These are phyloP conservation scores for Holtermanniella nyarrowii DNA, from an alignment of 768 basidiomycete genomes.

Conservation along the genomic window DNA sequence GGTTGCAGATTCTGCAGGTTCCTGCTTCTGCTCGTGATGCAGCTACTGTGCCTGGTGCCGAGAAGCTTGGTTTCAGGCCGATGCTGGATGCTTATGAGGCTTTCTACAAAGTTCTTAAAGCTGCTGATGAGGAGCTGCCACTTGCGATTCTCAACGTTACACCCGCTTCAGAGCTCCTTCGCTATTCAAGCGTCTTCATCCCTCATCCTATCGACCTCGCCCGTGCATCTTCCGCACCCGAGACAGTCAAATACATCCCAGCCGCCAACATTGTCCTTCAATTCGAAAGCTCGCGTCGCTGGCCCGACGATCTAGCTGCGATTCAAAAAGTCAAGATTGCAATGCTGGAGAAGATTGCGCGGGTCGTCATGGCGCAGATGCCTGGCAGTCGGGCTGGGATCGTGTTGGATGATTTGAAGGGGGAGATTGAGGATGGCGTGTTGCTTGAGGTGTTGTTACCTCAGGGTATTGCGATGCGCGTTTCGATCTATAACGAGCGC, in stretches of 20 bases:
- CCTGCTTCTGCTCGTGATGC: slow-evolving; percentile 38
- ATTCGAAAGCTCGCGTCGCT: slow-evolving; percentile 82
- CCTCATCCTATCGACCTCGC: slow-evolving; percentile 60
- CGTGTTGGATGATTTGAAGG: slow-evolving; percentile 49
- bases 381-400: slow-evolving; percentile 52
- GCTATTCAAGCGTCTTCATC: slow-evolving; percentile 71
- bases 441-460: slow-evolving; percentile 66
- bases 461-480: slow-evolving; percentile 77
- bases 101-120: slow-evolving; percentile 65
- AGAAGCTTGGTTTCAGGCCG: slow-evolving; percentile 43
- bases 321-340: slow-evolving; percentile 92
- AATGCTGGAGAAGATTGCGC: slow-evolving; percentile 71
- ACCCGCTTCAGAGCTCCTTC: slow-evolving; percentile 60
- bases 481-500: slow-evolving; percentile 76
- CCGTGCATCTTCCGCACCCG: slow-evolving; percentile 42
- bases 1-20: slow-evolving; percentile 31
- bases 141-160: slow-evolving; percentile 66
- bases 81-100: slow-evolving; percentile 69
- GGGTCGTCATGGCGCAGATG: slow-evolving; percentile 50
- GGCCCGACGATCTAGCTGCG: slow-evolving; percentile 88
- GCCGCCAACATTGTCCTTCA: slow-evolving; percentile 68
- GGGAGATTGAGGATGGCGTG: slow-evolving; percentile 58
- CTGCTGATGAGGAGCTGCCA: slow-evolving; percentile 59
- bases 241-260: slow-evolving; percentile 56
- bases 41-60: slow-evolving; percentile 36